Evolutionary conservation across 1,284 basidiomycete species (phyloP), one percentile per base, ranked within the genome.

Genomic region (Tetrapyrgos nigripes): DNA sequence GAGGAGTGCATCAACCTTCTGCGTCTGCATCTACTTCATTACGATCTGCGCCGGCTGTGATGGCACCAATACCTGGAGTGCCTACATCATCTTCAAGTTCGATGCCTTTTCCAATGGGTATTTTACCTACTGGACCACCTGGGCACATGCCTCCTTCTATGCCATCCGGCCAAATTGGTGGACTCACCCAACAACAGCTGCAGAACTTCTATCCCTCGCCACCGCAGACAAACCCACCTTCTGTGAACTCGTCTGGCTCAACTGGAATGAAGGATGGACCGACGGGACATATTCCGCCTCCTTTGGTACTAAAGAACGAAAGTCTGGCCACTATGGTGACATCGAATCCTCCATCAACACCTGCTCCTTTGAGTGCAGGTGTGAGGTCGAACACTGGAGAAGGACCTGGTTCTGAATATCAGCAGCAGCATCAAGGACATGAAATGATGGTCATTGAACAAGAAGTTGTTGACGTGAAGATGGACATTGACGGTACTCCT

Each of bases 141-240:
- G 62, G 64, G 33, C 55, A 71, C 3, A 72, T 75, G 4, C 70
- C 73, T 21, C 60, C 66, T 49, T 58, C 66, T 28, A 56, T 58
- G 33, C 59, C 65, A n/a, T 43, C 60, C 26, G 58, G 59, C 21
- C 60, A 61, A 50, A 37, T 47, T 51, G 23, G 45, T 59, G 24
- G 58, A 61, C 40, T 60, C 50, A 21, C 26, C 55, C 64, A 35
- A 49, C 71, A 14, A 51, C 72, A 26, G 35, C 63, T 45, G 27
- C 63, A 49, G 29, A 76, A 69, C 17, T 83, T 80, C 58, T 86
- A 87, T 61, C 85, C 86, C 3, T 84, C 85, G 0, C 85, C 85
- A n/a, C 82, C 85, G 43, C 80, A 83, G 29, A 73, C 72, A 17
- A 70, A 70, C 59, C 72, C 75, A 14, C 68, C 64, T 3, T 21